phyloP scores from a whole-genome alignment of 176 grass and related monocot species.

The Alopecurus myosuroides region DNA sequence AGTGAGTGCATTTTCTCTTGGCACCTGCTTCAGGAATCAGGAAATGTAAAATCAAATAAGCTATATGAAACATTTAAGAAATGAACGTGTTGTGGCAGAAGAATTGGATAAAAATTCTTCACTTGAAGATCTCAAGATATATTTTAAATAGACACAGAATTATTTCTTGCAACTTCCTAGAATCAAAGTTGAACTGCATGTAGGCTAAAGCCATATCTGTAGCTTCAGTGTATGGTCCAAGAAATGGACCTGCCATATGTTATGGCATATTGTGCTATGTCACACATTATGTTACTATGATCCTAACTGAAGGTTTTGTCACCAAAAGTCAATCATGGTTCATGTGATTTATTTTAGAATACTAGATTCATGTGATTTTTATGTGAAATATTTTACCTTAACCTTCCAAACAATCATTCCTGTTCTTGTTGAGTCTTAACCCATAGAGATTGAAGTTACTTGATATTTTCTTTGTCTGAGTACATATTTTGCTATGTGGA shows the following conservation, averaged over 20 bases:
- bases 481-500: slow-evolving; percentile 3
- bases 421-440: not conserved
- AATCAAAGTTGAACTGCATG: not conserved
- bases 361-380: not conserved
- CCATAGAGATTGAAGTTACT: not conserved
- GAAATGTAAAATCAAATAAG: not conserved
- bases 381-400: not conserved
- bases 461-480: not conserved
- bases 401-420: not conserved
- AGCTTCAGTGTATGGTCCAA: not conserved
- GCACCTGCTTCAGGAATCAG: not conserved
- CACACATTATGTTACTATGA: not conserved
- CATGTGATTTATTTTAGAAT: not conserved
- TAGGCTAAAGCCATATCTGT: not conserved
- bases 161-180: not conserved
- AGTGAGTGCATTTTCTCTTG: slow-evolving; percentile 48
- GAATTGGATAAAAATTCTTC: not conserved
- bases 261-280: not conserved
- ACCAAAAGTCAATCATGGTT: not conserved
- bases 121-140: not conserved
- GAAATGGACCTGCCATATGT: not conserved
- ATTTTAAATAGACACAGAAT: not conserved
- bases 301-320: not conserved
- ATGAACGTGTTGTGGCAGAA: not conserved
- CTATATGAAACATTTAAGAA: not conserved